phyloP scores from a whole-genome alignment of 768 basidiomycete species.

The Russula sp. region DNA sequence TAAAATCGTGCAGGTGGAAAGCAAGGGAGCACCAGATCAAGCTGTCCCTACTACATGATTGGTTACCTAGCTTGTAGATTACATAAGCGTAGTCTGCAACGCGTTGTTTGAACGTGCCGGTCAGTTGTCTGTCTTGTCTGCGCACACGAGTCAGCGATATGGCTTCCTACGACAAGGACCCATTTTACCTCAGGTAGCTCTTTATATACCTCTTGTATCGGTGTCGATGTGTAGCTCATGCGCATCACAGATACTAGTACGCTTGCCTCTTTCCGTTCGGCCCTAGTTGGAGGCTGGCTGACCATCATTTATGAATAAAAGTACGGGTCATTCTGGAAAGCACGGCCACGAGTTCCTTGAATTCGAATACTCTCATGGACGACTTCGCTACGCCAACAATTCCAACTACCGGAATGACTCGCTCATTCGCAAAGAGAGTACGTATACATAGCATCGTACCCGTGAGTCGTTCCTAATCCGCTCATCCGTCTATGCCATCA shows the following conservation, averaged over 20 bases:
- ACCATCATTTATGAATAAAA: slow-evolving; percentile 24
- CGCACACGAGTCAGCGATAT: slow-evolving; percentile 1
- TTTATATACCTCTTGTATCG: not conserved
- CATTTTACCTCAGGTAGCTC: slow-evolving; percentile 20
- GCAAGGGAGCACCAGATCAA: slow-evolving; percentile 22
- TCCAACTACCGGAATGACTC: slow-evolving; percentile 98
- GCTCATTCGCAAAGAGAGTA: slow-evolving; percentile 97
- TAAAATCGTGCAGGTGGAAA: slow-evolving; percentile 26
- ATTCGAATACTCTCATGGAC: slow-evolving; percentile 96
- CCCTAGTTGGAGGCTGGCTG: not conserved
- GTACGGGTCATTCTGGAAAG: slow-evolving; percentile 97
- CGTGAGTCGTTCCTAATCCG: not conserved
- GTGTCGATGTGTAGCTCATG: not conserved
- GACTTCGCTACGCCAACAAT: slow-evolving; percentile 97
- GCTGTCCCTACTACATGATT: not conserved
- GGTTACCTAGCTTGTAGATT: not conserved
- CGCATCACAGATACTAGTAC: slow-evolving; percentile 43
- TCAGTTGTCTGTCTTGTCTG: not conserved
- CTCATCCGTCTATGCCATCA: slow-evolving; percentile 28
- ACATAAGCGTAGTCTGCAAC: not conserved
- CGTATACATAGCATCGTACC: slow-evolving; percentile 28
- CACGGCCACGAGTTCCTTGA: slow-evolving; percentile 98
- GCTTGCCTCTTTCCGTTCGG: slow-evolving; percentile 1
- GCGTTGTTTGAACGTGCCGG: not conserved
- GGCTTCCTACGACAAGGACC: slow-evolving; percentile 21